Evolutionary conservation across 1,139 yeast species (phyloP).

Genomic region (Groenewaldozyma sp.): DNA sequence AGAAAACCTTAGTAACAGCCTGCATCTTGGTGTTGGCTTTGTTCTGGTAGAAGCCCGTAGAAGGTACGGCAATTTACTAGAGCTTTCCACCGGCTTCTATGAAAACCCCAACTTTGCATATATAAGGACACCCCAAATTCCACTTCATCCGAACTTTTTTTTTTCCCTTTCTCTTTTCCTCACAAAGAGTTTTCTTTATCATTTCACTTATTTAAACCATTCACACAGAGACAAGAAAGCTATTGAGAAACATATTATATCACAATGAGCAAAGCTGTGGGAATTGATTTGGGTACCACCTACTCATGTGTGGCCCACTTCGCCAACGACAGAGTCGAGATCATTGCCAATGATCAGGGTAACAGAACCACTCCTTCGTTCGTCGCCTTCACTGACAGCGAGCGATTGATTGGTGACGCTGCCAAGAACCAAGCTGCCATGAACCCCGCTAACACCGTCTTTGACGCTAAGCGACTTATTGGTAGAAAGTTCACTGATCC

Average conservation of each 20-base stretch:
- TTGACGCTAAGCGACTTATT: conserved; percentile 93
- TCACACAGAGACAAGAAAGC: not conserved
- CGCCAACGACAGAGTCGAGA: conserved; percentile 85
- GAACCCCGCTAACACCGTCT: conserved; percentile 92
- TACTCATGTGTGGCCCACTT: conserved; percentile 98
- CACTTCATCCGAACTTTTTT: conserved; percentile 1
- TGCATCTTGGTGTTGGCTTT: not conserved
- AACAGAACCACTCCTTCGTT: conserved; percentile 96
- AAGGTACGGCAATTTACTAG: not conserved
- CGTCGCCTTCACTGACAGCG: conserved; percentile 93
- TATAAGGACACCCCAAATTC: conserved; percentile 2
- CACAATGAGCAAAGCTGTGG: conserved; percentile 32
- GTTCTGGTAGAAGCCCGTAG: not conserved
- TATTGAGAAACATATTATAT: not conserved
- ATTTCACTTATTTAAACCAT: not conserved
- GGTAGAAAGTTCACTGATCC: conserved; percentile 87
- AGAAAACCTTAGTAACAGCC: not conserved
- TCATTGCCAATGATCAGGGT: conserved; percentile 97
- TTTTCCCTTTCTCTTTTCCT: not conserved
- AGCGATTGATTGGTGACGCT: conserved; percentile 97
- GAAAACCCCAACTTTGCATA: conserved; percentile 1
- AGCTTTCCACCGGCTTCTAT: conserved; percentile 5
- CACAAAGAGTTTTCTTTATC: not conserved
- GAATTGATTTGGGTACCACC: conserved; percentile 97
- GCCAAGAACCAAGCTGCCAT: conserved; percentile 98